Base-by-base conservation (phyloP, 768 basidiomycete genomes). In the Sarcodon sp. region DNA sequence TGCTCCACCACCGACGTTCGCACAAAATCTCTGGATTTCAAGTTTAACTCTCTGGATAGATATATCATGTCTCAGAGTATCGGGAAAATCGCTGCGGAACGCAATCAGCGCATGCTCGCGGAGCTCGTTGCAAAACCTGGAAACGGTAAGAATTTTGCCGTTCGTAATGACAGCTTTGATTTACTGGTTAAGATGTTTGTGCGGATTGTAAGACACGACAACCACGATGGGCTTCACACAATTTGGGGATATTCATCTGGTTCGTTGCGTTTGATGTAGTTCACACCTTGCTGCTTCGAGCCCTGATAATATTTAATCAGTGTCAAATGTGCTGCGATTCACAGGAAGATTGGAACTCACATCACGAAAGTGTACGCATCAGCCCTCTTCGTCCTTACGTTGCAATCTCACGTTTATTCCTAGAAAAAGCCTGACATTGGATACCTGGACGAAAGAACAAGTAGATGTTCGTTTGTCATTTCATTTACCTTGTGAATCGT, bases 341-440 rank as follows among this genome's bases (percentile, higher is more conserved):
- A 97, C 67, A 76, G 93, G 47, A 94, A 93, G 69, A 82, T 97
- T 50, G 93, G 93, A 1, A 93, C 89, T 4, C 93, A 97, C 61
- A 72, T 91, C 54, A 79, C 86, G 0, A 92, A 96, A 78, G 87
- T 97, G 89, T 92, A 70, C 60, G 77, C 71, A 32, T 45, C 9
- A 15, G 7, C n/a, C 18, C 34, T 50, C 6, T 31, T n/a, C 50
- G 44, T 34, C 41, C 27, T n/a, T 34, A 15, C 13, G 16, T 4
- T 27, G 13, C 39, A 41, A 4, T 8, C 11, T 41, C 39, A 41
- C 39, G 13, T 4, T 2, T 13, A 13, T 16, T 37, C 21, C 34
- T 51, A 94, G 91, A 51, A 96, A 94, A 72, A 93, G 89, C 58
- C 55, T 96, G 35, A 89, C 87, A 1, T 67, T 94, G 64, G 92